Evolutionary conservation across 208 protist genomes (phyloP), one percentile per base, ranked within the genome.

Genomic region (Wallacemonas sp.): DNA sequence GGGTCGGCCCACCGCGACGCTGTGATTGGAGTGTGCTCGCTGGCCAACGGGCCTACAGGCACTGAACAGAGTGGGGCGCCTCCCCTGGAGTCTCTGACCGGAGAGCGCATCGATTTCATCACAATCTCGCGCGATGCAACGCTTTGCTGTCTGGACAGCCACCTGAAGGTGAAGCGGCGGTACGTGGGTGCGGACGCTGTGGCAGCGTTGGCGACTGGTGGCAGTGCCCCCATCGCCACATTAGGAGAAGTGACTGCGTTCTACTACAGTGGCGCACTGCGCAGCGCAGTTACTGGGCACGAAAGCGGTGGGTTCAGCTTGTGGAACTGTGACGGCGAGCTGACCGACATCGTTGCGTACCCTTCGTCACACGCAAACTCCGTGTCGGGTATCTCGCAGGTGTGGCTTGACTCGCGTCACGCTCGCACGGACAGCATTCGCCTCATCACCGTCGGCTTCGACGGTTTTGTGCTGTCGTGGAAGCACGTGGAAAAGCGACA

Each of bases 401-500:
- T 58, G 12, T 32, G 19, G 22, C 22, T 54, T 8, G 55, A 32
- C 22, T 36, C 12, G 13, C 30, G 32, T 10, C 39, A 27, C 24
- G 36, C 15, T 21, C 26, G 34, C 26, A 53, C 55, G 15, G 34
- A 53, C 10, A 65, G 55, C 8, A 71, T 72, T 32, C 59, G 73
- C 15, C 48, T 87, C 30, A 65, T 74, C 10, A 82, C 84, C 12
- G 62, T 80, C n/a, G 71, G 71, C 21, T 91, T 79, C 58, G 84
- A 91, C 53, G 84, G 84, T 1, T 66, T 68, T 39, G 44, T 91
- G 13, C 65, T 52, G 12, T 19, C 81, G 12, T 87, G 80, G 84
- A 66, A 46, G 38, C 22, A 62, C 32, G 38, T 65, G 21, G 54
- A 67, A 12, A 30, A 71, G 13, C 9, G 41, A 6, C 62, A 39